phyloP scores from a whole-genome alignment of 768 basidiomycete genomes.

The Suillus cothurnatus region DNA sequence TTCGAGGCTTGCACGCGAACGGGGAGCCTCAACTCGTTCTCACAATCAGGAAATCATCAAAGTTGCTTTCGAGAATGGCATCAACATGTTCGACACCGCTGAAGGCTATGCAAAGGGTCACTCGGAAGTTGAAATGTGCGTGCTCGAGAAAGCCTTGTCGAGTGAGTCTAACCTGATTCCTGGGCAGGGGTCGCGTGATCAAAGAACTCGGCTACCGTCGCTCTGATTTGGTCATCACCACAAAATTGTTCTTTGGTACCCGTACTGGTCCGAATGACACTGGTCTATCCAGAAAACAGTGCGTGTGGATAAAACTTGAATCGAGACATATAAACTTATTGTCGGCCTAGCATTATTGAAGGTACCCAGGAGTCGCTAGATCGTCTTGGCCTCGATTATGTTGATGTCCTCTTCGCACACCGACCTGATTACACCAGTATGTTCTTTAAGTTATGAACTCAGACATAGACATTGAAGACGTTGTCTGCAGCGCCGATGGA shows the following conservation, averaged over 20 bases:
- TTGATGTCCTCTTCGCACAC: constrained; percentile 53
- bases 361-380: constrained; percentile 52
- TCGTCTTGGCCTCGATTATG: constrained; percentile 56
- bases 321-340: neutral
- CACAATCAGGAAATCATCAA: constrained; percentile 50
- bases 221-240: constrained; percentile 53
- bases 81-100: constrained; percentile 54
- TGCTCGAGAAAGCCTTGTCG: neutral
- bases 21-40: neutral
- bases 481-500: constrained; percentile 42
- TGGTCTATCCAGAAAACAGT: constrained; percentile 38
- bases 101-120: constrained; percentile 48
- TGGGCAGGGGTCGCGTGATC: constrained; percentile 50
- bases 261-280: constrained; percentile 46
- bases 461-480: constrained; percentile 7
- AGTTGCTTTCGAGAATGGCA: constrained; percentile 52
- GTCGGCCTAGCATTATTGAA: constrained; percentile 50
- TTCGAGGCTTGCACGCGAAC: neutral
- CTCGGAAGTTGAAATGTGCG: constrained; percentile 56
- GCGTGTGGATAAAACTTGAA: constrained; percentile 6
- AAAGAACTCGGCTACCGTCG: constrained; percentile 54
- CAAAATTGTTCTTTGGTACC: constrained; percentile 62
- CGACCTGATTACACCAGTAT: constrained; percentile 43
- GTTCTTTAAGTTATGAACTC: constrained; percentile 8
- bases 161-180: neutral